Evolutionary conservation across 179 eudicot species (phyloP), one percentile per base, ranked within the genome.

Genomic region (Gypsophila paniculata): DNA sequence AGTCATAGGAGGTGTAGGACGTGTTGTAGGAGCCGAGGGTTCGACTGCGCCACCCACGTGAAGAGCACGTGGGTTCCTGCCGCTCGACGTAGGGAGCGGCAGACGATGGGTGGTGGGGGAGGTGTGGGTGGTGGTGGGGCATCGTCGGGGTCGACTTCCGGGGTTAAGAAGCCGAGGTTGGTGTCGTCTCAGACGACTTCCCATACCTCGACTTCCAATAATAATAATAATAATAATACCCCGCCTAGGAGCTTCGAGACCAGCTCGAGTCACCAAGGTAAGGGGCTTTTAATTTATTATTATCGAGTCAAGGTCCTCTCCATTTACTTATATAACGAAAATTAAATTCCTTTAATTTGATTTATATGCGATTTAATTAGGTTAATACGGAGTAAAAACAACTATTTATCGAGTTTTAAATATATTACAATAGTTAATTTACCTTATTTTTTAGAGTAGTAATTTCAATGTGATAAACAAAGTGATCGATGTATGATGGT

Each of bases 211-310:
- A 86, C 89, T 67, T 93, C 98, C 2, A 42, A 42, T 42, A 42
- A 6, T 42, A 42, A 42, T 42, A 42, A 6, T 42, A 42, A 42
- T 9, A 42, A 42, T 2, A 88, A 88, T 38, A 92, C 92, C 44
- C 93, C 96, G 6, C 96, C 93, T 29, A 57, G 98, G 39, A 93
- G 98, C 84, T 93, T 83, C 42, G 98, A 91, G 25, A 89, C 96
- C 17, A 83, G 85, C 67, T 89, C 95, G 51, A 86, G 89, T 74
- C 96, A 89, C 74, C 98, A 91, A 90, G 95, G 96, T 92, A 74
- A 42, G 21, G 21, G 48, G n/a, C n/a, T n/a, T n/a, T 8, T 46
- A 12, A 0, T 42, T 42, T 11, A 10, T 44, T 12, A 10, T 46
- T 4, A 46, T 46, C 52, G 15, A 46, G 52, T 46, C 9, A 10